Percentiles rank a stretch among this genome's conserved stretches.
These are phyloP conservation scores for Xylariaceae sp. DNA, from an alignment of 2,329 filamentous ascomycete species.

Conservation along the genomic window DNA sequence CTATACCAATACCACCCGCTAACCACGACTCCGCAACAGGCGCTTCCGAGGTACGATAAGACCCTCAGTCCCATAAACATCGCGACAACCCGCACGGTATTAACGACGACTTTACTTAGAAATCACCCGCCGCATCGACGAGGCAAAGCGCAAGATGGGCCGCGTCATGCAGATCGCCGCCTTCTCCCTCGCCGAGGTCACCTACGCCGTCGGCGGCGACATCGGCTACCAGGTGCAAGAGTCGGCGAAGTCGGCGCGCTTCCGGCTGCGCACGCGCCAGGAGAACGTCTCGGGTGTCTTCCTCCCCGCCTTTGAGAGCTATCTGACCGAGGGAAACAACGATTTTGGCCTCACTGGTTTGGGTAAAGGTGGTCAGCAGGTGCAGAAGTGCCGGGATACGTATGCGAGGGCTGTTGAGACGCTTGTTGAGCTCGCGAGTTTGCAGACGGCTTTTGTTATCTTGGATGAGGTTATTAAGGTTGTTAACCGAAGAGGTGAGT, in stretches of 20 bases:
- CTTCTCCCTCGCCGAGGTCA: slow-evolving; percentile 95
- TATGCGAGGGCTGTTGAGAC: slow-evolving; percentile 95
- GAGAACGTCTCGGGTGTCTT: slow-evolving; percentile 98
- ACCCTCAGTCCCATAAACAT: neutral
- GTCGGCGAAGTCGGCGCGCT: slow-evolving; percentile 85
- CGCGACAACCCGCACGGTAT: neutral
- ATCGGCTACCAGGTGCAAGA: slow-evolving; percentile 98
- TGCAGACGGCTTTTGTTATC: slow-evolving; percentile 97
- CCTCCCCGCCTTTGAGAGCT: slow-evolving; percentile 89
- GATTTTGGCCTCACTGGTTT: slow-evolving; percentile 95
- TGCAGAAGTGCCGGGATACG: slow-evolving; percentile 90
- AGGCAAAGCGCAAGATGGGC: slow-evolving; percentile 99
- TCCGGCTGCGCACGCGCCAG: slow-evolving; percentile 89
- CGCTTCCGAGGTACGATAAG: slow-evolving; percentile 71
- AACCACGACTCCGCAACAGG: slow-evolving; percentile 40
- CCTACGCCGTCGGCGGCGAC: slow-evolving; percentile 91
- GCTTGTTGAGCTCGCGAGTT: slow-evolving; percentile 85
- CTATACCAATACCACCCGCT: slow-evolving; percentile 8
- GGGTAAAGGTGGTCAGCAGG: slow-evolving; percentile 95
- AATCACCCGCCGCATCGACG: slow-evolving; percentile 94
- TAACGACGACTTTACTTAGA: slow-evolving; percentile 48
- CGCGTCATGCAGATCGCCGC: slow-evolving; percentile 98
- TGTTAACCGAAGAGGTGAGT: slow-evolving; percentile 83
- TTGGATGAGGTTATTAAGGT: slow-evolving; percentile 99
- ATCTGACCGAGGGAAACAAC: slow-evolving; percentile 79